These are phyloP conservation scores for Solanum chiquidenum DNA, from an alignment of 257 asterid species.

Conservation along the genomic window DNA sequence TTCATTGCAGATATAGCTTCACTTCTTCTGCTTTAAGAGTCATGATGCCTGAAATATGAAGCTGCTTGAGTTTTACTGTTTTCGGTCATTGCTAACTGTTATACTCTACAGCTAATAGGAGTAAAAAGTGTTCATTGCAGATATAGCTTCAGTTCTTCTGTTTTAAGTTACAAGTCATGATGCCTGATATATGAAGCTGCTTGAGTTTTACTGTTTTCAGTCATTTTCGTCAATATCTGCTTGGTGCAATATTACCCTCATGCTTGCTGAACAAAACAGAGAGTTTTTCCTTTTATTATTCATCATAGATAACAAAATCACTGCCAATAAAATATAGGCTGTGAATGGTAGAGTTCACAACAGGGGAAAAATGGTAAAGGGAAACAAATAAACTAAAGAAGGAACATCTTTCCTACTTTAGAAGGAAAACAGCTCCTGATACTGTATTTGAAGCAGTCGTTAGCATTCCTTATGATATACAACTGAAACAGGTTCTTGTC, in stretches of 20 bases:
- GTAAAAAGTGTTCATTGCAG: neutral
- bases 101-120: neutral
- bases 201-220: neutral
- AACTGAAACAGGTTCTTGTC: neutral
- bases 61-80: neutral
- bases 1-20: too few relatives aligned
- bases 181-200: neutral
- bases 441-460: neutral
- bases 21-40: neutral
- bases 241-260: neutral
- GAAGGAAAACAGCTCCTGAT: neutral
- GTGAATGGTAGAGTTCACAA: neutral
- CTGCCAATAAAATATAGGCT: conserved; percentile 18
- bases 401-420: neutral
- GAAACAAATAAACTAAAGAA: neutral
- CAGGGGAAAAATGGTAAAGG: neutral
- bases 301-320: neutral
- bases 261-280: neutral
- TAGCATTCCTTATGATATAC: neutral
- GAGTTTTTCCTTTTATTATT: neutral
- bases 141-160: neutral
- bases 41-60: neutral
- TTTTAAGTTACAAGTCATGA: neutral
- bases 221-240: neutral
- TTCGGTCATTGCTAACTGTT: neutral